Percentiles rank a stretch among this genome's conserved stretches.
Conservation (phyloP, 371 early-diverging fungal species). For the Zychaea mexicana region DNA sequence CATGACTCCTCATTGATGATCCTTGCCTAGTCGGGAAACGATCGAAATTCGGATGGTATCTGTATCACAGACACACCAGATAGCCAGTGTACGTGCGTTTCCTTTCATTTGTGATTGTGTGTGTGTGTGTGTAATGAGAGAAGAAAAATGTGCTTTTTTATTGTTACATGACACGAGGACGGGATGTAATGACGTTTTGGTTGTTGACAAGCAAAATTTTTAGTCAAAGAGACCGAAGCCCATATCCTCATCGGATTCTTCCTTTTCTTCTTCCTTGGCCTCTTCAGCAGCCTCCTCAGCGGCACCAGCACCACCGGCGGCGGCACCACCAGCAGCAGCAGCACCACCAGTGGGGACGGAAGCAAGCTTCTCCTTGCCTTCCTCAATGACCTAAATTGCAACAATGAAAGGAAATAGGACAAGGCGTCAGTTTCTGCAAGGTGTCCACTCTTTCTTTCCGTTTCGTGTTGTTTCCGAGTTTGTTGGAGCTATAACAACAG, state of each 20-base stretch:
- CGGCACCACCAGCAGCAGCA: conserved; percentile 69
- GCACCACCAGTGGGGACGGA: conserved; percentile 93
- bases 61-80: too few species aligned
- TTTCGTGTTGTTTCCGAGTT: not conserved
- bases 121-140: not conserved
- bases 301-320: conserved; percentile 51
- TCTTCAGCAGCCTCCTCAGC: conserved; percentile 59
- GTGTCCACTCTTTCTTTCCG: not conserved
- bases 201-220: conserved; percentile 7
- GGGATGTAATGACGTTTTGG: too few species aligned
- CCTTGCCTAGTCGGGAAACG: not conserved
- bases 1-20: not conserved
- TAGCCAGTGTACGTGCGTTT: too few species aligned
- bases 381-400: conserved; percentile 88
- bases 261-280: conserved; percentile 78
- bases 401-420: too few species aligned
- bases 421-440: too few species aligned
- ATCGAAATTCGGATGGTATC: too few species aligned
- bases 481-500: not conserved
- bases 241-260: conserved; percentile 86
- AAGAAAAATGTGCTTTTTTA: not conserved
- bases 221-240: conserved; percentile 56
- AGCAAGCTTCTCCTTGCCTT: conserved; percentile 91
- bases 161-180: not conserved
- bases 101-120: too few species aligned